A percentile compares a stretch with the other conserved stretches of the same genome.
Conservation (phyloP, 2,329 filamentous ascomycete genomes). For the Colletotrichum tabaci region DNA sequence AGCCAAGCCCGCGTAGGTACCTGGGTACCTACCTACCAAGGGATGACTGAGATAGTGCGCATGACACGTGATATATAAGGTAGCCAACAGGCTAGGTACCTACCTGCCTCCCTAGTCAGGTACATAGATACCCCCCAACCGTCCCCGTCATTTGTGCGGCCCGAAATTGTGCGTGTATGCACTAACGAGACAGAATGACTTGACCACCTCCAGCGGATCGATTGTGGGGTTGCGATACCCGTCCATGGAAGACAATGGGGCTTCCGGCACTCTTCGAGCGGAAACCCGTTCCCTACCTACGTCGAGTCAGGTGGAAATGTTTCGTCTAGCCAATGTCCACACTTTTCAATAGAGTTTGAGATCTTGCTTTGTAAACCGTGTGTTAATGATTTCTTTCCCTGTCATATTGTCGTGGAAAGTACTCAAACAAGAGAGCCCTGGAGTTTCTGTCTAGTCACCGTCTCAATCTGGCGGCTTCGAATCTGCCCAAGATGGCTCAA, state of each 20-base stretch:
- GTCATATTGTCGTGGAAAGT: neutral
- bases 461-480: constrained; percentile 55
- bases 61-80: constrained; percentile 16
- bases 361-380: neutral
- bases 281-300: neutral
- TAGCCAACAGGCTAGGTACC: neutral
- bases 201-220: neutral
- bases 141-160: neutral
- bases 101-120: too few species aligned
- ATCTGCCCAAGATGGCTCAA: constrained; percentile 76
- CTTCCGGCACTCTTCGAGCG: neutral
- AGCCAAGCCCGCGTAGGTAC: constrained; percentile 5
- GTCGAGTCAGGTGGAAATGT: neutral
- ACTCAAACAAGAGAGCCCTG: neutral
- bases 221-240: neutral
- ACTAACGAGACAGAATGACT: neutral
- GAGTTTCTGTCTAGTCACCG: neutral
- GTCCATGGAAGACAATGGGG: neutral
- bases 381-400: neutral
- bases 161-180: neutral
- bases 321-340: neutral
- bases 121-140: too few species aligned
- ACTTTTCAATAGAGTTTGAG: neutral
- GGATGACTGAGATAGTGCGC: neutral
- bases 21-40: neutral